phyloP scores from a whole-genome alignment of 176 grass and related monocot genomes.

The Olyra latifolia region DNA sequence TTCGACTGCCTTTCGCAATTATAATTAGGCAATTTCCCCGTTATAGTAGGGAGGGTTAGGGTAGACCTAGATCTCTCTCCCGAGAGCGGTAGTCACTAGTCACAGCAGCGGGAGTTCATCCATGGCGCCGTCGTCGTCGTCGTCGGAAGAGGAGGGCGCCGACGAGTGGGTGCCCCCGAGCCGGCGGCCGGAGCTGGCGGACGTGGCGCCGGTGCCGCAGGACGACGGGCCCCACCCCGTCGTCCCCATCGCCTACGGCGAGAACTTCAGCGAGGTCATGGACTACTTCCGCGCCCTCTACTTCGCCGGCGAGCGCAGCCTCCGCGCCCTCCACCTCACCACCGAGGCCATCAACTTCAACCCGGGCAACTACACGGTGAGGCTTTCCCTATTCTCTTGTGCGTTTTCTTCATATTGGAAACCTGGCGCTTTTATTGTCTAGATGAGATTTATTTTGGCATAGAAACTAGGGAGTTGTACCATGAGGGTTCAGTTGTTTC shows the following conservation, averaged over 20 bases:
- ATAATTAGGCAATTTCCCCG: too few species aligned
- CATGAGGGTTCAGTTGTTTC: not conserved
- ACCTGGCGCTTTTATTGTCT: not conserved
- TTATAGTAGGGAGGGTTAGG: too few species aligned
- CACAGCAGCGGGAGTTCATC: not conserved
- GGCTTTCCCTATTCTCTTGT: not conserved
- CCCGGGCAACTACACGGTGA: constrained; percentile 87
- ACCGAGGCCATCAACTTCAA: constrained; percentile 71
- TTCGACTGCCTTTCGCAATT: too few species aligned
- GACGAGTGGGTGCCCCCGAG: constrained; percentile 46
- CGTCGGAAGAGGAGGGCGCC: constrained; percentile 4
- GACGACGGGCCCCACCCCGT: constrained; percentile 74
- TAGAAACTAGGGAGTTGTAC: not conserved
- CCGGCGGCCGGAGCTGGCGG: constrained; percentile 63
- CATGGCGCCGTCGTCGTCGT: constrained; percentile 31
- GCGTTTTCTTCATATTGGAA: not conserved
- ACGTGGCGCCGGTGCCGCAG: constrained; percentile 69
- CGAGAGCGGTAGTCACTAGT: not conserved
- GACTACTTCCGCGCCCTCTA: constrained; percentile 96
- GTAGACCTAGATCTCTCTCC: constrained; percentile 11
- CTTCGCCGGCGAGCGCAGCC: constrained; percentile 56
- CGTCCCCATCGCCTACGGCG: constrained; percentile 66
- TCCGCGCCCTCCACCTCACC: constrained; percentile 68
- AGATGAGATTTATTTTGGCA: not conserved
- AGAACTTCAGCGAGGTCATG: constrained; percentile 83